A percentile compares a stretch with the other conserved stretches of the same genome.
phyloP scores from a whole-genome alignment of 2,329 filamentous ascomycete species.

The Fusarium transvaalense region DNA sequence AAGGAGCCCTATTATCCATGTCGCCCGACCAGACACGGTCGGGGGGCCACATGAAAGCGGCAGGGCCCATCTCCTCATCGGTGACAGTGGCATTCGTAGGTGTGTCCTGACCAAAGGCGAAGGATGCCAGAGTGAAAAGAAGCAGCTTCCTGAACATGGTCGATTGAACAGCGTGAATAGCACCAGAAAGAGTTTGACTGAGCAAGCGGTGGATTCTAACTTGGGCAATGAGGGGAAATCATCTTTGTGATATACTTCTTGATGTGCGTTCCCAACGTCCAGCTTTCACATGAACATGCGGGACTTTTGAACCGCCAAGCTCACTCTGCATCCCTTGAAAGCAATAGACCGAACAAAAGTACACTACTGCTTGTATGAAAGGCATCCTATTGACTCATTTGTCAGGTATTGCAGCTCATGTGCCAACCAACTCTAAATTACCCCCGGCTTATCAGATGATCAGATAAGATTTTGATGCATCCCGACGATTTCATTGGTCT shows the following conservation, averaged over 20 bases:
- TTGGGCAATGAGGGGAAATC: slow-evolving; percentile 7
- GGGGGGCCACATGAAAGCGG: slow-evolving; percentile 71
- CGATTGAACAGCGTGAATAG: not conserved
- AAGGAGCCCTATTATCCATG: slow-evolving; percentile 68
- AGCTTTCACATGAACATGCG: not conserved
- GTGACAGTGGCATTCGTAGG: slow-evolving; percentile 29
- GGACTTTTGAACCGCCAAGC: slow-evolving; percentile 33
- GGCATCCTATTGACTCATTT: slow-evolving; percentile 11
- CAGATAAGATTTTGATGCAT: slow-evolving; percentile 46
- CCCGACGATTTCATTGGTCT: slow-evolving; percentile 15
- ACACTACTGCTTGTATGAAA: not conserved
- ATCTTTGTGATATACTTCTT: slow-evolving; percentile 29
- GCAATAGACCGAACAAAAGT: not conserved
- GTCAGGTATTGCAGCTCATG: slow-evolving; percentile 1
- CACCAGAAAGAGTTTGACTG: not conserved
- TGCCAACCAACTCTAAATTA: not conserved
- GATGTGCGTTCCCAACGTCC: not conserved
- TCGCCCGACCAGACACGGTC: slow-evolving; percentile 68
- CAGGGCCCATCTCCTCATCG: slow-evolving; percentile 62
- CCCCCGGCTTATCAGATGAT: slow-evolving; percentile 46
- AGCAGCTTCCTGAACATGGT: slow-evolving; percentile 30
- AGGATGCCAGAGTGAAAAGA: slow-evolving; percentile 21
- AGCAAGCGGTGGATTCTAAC: not conserved
- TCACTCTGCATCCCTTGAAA: slow-evolving; percentile 1
- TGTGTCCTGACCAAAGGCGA: slow-evolving; percentile 17